A percentile compares a stretch with the other conserved stretches of the same genome.
These are phyloP conservation scores for Curvularia lunata DNA, from an alignment of 2,329 filamentous ascomycete species.

Conservation along the genomic window DNA sequence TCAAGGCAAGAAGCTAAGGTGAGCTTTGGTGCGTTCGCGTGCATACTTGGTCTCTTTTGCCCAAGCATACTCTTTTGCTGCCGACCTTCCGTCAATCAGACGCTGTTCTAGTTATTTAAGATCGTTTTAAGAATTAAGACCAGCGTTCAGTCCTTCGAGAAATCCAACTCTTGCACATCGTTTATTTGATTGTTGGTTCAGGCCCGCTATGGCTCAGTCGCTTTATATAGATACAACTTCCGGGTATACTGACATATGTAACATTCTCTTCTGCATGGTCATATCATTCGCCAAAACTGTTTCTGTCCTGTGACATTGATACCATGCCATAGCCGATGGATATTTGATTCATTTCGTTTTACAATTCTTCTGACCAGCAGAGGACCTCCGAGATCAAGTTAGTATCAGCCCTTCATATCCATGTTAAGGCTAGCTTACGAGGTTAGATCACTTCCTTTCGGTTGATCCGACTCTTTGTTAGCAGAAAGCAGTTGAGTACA, in stretches of 20 bases:
- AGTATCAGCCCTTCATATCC: background rate
- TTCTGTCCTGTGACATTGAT: background rate
- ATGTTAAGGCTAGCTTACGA: background rate
- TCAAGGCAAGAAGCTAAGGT: constrained; percentile 38
- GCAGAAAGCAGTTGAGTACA: background rate
- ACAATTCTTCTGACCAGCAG: background rate
- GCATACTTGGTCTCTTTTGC: background rate
- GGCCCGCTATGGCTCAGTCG: background rate
- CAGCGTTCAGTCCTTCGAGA: background rate
- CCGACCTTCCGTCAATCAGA: background rate
- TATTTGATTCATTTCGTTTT: background rate
- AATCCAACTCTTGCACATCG: background rate
- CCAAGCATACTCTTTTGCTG: background rate
- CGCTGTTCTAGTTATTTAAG: background rate
- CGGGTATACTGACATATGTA: background rate
- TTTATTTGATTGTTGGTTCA: background rate
- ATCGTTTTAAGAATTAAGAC: background rate
- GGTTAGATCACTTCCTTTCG: background rate
- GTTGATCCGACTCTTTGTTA: background rate
- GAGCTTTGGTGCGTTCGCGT: constrained; percentile 11
- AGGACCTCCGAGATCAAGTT: background rate
- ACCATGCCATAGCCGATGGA: background rate
- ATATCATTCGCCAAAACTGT: background rate
- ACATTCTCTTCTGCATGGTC: background rate
- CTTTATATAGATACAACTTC: background rate